Evolutionary conservation across 768 basidiomycete species (phyloP), one percentile per base, ranked within the genome.

Genomic region (Myochromella boudieri): DNA sequence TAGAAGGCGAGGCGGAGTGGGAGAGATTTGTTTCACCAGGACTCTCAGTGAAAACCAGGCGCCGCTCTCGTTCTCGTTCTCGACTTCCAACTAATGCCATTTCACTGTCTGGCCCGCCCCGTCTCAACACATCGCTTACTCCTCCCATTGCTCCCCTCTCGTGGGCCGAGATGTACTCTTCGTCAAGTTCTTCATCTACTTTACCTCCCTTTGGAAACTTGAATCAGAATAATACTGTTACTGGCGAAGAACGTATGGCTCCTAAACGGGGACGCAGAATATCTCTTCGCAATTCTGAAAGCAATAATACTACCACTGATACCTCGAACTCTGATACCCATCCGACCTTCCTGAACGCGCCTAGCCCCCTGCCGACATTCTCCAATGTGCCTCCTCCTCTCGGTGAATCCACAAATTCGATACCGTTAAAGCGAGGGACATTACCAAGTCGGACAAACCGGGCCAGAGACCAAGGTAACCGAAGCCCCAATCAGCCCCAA

Each of bases 161-260:
- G 68, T 60, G 84, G 21, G 75, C 76, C 38, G 87, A 88, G 51
- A 69, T 74, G 3, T 79, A 81, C 51, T 84, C 86, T 48, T 70
- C 78, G 36, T 74, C 80, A 12, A 41, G 46, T 8, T 81, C 81
- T 3, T 77, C 81, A 14, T 77, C 80, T 6, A 72, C 73, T 14
- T n/a, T n/a, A n/a, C 73, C 74, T 6, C 56, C 65, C 6, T 55
- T 63, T 6, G 67, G 60, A 6, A 72, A 70, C 51, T 67, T 85
- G 25, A 69, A 67, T 44, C 77, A 91, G 45, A 91, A 87, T 56
- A 91, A 91, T 58, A 93, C 91, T 14, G 82, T 91, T 11, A 79
- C 89, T 1, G 90, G 88, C 5, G 88, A 86, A 22, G 90, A 91
- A 58, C 82, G 90, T 26, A 75, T 76, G 24, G 86, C 75, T n/a